Base-by-base conservation (phyloP, 2,329 filamentous ascomycete species). In the Trichoderma citrinoviride region DNA sequence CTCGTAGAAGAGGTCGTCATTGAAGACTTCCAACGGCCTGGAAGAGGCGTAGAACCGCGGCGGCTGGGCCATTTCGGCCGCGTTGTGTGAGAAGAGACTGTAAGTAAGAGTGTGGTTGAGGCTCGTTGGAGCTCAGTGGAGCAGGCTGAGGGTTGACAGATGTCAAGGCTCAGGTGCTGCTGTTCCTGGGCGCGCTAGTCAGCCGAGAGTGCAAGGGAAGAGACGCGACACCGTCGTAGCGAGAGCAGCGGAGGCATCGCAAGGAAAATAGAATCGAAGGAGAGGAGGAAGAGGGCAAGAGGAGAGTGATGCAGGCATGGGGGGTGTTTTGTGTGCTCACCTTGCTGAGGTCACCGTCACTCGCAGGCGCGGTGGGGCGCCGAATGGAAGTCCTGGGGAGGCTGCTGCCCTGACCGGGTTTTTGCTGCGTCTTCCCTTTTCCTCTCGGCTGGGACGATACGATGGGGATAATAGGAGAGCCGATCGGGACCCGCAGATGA, bases 51-150 rank as follows among this genome's bases (percentile, higher is more conserved):
- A 71, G 67, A 80, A 81, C 71, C 78, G 80, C 74, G 81, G 78
- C 71, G 78, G 77, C 77, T 81, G 81, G 79, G 82, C 82, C 84
- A 86, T 86, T 64, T 68, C 75, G 79, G 80, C 82, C 81, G 70
- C 33, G 33, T 12, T 37, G 33, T 37, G 10, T 37, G 33, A 3
- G 33, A 2, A 2, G 33, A 10, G 33, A 37, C 2, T 37, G 33
- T 12, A 37, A 37, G 33, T 66, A 37, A 37, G 33, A 66, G 61
- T 19, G 50, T 37, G 29, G 44, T 37, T 14, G 49, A 49, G 40
- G 64, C 58, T 47, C 43, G 21, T 66, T 50, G 2, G 58, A 52
- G 47, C 47, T 52, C 52, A 56, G 52, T 55, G 58, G 33, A 50
- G 56, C 19, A 44, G 49, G 44, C 25, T 29, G 37, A 44, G 49